Conservation (phyloP, 1,139 yeast genomes). For the Geotrichum reessii region DNA sequence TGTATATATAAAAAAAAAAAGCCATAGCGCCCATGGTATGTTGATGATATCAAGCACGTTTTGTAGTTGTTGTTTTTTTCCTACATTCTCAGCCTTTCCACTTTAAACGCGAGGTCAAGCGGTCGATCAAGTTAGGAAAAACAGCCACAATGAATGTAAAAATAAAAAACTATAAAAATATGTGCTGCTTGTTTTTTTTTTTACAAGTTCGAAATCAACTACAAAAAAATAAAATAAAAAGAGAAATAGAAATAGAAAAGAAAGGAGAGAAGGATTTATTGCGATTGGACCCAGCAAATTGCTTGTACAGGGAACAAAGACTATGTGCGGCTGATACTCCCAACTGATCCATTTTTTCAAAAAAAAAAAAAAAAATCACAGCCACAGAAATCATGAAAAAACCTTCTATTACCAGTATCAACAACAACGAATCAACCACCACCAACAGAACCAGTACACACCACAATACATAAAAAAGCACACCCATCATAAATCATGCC, state of each 20-base stretch:
- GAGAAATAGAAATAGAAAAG: too few relatives aligned
- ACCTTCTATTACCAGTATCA: neutral
- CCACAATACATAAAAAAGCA: neutral
- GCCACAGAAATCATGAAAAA: neutral
- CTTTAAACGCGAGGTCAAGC: neutral
- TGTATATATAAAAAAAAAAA: too few relatives aligned
- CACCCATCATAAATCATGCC: constrained; percentile 3
- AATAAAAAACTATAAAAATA: too few relatives aligned
- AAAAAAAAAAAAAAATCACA: neutral
- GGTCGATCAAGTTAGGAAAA: neutral
- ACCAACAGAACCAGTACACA: too few relatives aligned
- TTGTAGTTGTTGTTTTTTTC: neutral
- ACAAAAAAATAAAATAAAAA: too few relatives aligned
- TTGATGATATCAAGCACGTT: neutral
- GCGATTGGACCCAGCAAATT: neutral
- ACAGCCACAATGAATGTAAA: too few relatives aligned
- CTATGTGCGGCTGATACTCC: neutral
- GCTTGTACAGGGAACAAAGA: neutral
- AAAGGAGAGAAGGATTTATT: neutral
- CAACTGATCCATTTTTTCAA: neutral
- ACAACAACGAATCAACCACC: neutral
- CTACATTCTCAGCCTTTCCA: neutral
- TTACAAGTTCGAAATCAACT: neutral
- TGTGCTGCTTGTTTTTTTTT: too few relatives aligned
- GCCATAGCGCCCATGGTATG: too few relatives aligned